Conservation (phyloP, 441 rosid species). For the Bruguiera hainesii region DNA sequence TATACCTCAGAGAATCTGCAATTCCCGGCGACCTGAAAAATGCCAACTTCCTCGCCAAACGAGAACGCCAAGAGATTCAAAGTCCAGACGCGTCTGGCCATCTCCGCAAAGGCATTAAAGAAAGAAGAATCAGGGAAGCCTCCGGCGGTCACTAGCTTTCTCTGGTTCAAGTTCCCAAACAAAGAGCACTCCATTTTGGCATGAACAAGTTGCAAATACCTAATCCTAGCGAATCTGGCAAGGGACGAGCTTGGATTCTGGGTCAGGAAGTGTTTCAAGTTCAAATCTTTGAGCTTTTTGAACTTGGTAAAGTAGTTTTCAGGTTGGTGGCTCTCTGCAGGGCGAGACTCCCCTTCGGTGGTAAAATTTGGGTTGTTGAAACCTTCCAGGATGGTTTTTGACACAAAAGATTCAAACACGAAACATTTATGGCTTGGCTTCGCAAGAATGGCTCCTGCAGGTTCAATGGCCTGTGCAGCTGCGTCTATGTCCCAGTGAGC, state of each 20-base stretch:
- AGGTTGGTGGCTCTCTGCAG: conserved; percentile 19
- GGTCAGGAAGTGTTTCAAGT: conserved; percentile 39
- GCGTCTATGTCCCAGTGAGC: conserved; percentile 66
- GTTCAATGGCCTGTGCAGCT: conserved; percentile 61
- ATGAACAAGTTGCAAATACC: conserved; percentile 72
- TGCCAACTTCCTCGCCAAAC: conserved; percentile 49
- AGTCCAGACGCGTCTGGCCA: conserved; percentile 82
- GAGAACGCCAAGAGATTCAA: conserved; percentile 80
- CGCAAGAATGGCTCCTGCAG: conserved; percentile 32
- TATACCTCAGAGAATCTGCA: conserved; percentile 79
- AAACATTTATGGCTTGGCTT: conserved; percentile 60
- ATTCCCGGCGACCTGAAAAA: conserved; percentile 59
- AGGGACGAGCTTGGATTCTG: conserved; percentile 57
- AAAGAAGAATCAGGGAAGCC: conserved; percentile 65
- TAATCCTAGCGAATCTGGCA: conserved; percentile 50
- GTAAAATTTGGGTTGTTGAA: conserved; percentile 57
- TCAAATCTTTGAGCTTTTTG: conserved; percentile 45
- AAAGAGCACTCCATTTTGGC: conserved; percentile 77
- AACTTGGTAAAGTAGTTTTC: conserved; percentile 56
- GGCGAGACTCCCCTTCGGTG: conserved; percentile 29
- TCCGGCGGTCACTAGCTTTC: conserved; percentile 53
- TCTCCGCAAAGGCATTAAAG: conserved; percentile 57
- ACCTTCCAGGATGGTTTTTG: conserved; percentile 62
- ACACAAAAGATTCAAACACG: conserved; percentile 72
- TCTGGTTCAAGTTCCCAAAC: conserved; percentile 58